Evolutionary conservation across 805 yeast genomes (phyloP), one percentile per base, ranked within the genome.

Genomic region (Spathaspora arborariae): DNA sequence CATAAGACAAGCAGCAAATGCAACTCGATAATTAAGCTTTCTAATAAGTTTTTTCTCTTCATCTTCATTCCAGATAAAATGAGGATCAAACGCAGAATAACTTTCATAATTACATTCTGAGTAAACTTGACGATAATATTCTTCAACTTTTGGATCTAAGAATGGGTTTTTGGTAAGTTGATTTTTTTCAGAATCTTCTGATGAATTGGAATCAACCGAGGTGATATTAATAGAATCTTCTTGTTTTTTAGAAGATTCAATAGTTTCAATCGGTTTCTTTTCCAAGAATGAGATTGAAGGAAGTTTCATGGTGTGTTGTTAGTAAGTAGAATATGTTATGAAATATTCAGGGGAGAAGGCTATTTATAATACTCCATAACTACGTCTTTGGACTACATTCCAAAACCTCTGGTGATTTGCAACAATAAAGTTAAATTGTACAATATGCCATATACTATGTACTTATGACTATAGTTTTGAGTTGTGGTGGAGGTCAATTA

Each of bases 1-100:
- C 79, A 81, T 72, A 47, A 82, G 53, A 49, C 80, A 79, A 0
- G 85, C 84, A 70, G 82, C 71, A 24, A 79, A 62, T 4, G 81
- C 67, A 21, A 83, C 85, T 40, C 74, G 64, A 65, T 70, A 70
- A 50, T 84, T 87, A 37, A 79, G 66, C 55, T 79, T 81, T 58
- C 79, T 56, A 13, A 74, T 58, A 4, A 82, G 56, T 37, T 59
- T 65, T 33, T 62, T 66, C 49, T 83, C 86, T 54, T 80, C 85
- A 41, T 71, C 65, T 4, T 51, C 52, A 0, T 78, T 66, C 88
- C 87, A 82, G 9, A 70, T 67, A 34, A 81, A 72, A 0, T 69
- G 67, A 0, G 87, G 84, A 56, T 84, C 87, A 55, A 83, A 78
- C 15, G 68, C 68, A 30, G 68, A 64, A 19, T 78, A 67, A 50